Base-by-base conservation (phyloP, 2,329 filamentous ascomycete species). In the Venturia aucupariae region DNA sequence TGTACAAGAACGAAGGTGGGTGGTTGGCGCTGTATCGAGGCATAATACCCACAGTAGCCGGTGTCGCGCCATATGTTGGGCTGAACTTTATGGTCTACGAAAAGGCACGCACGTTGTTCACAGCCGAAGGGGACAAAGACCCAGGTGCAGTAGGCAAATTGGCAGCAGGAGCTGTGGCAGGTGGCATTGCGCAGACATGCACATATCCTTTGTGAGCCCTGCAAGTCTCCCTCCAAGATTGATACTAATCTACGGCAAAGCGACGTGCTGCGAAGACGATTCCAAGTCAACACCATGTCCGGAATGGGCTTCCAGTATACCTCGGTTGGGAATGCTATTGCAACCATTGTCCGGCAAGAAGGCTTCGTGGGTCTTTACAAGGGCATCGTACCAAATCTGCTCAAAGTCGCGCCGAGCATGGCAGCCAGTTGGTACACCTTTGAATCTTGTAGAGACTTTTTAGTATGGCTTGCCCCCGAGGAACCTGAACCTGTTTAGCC, bases 81-180 rank as follows among this genome's bases (percentile, higher is more conserved):
- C 81, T 99, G 64, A 99, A 99, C 75, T 99, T 99, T 76, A 97
- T 97, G 92, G 91, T 90, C 6, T 99, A 99, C 77, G 94, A 99
- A 76, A 88, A 88, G 60, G 88, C 92, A 65, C 87, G 94, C 66
- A 86, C 87, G 71, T 87, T 88, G 69, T 82, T 99, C 69, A 99
- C 94, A 0, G 88, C 87, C 1, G 90, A 96, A 62, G 94, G 94
- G 55, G 87, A 96, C 67, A 84, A 89, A 72, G 90, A 96, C 69
- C 94, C 94, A 0, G 86, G 81, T 67, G 84, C 90, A 0, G 75
- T 85, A 63, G 86, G 93, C 63, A 99, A 97, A 74, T 81, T 99
- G 51, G 83, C 87, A 35, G 93, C 94, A 4, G 94, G 94, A 65
- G 94, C 94, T 17, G 85, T 97, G 62, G 96, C 92, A n/a, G 94